Evolutionary conservation across 306 rosid species (phyloP).

Genomic region (Cyclanthera cordifolia): DNA sequence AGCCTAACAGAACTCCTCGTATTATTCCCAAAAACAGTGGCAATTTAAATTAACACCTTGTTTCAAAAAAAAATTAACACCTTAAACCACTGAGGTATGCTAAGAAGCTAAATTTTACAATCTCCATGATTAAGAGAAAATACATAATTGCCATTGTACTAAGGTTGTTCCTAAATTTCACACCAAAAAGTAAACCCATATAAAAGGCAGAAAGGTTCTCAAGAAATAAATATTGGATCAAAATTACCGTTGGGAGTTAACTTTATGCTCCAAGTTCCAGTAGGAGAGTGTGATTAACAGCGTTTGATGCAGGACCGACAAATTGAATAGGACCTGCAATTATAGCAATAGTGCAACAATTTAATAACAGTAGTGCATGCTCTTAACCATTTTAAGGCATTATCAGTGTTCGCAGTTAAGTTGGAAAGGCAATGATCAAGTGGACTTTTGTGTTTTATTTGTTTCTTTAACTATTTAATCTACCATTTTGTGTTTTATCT

Average conservation of each 20-base stretch:
- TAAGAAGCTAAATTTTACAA: background rate
- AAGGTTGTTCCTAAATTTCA: background rate
- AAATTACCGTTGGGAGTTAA: slow-evolving; percentile 7
- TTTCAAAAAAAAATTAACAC: background rate
- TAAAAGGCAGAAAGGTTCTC: background rate
- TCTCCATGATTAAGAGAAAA: background rate
- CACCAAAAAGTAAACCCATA: background rate
- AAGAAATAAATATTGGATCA: background rate
- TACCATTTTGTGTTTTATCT: no score
- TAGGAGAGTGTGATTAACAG: slow-evolving; percentile 64
- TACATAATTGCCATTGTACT: background rate
- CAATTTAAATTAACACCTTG: background rate
- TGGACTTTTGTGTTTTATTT: no score
- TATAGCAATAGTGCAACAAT: background rate
- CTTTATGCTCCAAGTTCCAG: slow-evolving; percentile 59
- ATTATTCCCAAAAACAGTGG: background rate
- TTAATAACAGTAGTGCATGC: background rate
- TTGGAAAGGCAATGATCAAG: no score
- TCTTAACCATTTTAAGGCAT: background rate
- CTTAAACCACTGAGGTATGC: background rate
- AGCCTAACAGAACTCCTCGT: background rate
- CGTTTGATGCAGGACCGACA: slow-evolving; percentile 59
- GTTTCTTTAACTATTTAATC: no score
- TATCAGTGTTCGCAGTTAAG: no score
- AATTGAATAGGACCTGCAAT: slow-evolving; percentile 89